Evolutionary conservation across 441 rosid genomes (phyloP).

Genomic region (Daphne laureola): DNA sequence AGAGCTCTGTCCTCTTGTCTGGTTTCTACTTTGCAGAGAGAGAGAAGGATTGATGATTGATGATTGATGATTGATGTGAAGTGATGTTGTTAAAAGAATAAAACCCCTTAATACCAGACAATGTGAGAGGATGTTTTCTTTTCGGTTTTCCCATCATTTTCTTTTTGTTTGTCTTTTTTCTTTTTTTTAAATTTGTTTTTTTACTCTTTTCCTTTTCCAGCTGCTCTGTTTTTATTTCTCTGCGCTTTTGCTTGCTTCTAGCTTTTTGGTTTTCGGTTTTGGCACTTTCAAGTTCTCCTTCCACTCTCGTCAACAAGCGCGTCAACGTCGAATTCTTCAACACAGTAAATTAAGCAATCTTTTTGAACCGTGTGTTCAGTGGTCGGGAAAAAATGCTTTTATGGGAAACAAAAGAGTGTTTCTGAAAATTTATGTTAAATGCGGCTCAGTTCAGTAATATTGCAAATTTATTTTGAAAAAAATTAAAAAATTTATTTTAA

Average conservation of each 20-base stretch:
- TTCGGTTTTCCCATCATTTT: slow-evolving; percentile 25
- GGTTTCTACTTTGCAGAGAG: neutral
- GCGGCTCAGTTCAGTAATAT: too few relatives aligned
- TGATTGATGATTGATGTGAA: slow-evolving; percentile 1
- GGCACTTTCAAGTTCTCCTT: neutral
- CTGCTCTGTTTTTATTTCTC: slow-evolving; percentile 1
- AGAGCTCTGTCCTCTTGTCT: neutral
- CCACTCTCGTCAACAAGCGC: slow-evolving; percentile 5
- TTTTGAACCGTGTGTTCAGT: too few relatives aligned
- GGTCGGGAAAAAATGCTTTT: too few relatives aligned
- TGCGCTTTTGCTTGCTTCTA: neutral
- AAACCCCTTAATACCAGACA: slow-evolving; percentile 71
- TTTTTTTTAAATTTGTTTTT: slow-evolving; percentile 3
- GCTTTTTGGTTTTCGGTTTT: slow-evolving; percentile 12
- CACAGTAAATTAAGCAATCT: too few relatives aligned
- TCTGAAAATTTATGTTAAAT: too few relatives aligned
- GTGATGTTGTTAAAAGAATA: slow-evolving; percentile 17
- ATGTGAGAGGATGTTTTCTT: slow-evolving; percentile 32
- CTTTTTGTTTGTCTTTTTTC: slow-evolving; percentile 6
- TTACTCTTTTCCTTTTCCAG: slow-evolving; percentile 12
- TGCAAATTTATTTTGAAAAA: too few relatives aligned
- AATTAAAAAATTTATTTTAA: too few relatives aligned
- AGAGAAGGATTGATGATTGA: slow-evolving; percentile 5
- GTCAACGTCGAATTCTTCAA: too few relatives aligned
- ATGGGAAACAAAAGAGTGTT: too few relatives aligned